Evolutionary conservation across 2,329 filamentous ascomycete genomes (phyloP).

Genomic region (Venturia aucupariae): DNA sequence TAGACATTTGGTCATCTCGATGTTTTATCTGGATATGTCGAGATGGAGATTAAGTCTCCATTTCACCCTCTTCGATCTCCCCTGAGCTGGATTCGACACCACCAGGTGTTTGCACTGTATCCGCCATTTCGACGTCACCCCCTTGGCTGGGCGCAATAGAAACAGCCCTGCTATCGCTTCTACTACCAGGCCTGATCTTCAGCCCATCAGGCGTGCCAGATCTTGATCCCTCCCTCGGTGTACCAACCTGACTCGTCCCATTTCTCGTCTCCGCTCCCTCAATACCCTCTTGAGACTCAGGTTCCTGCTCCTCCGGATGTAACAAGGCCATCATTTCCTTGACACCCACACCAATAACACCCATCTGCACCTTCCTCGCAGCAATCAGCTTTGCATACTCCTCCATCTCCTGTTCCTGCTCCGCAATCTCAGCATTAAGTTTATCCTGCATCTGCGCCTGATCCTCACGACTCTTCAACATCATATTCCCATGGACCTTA

Average conservation of each 20-base stretch:
- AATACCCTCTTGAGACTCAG: conserved; percentile 70
- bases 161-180: not conserved
- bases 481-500: conserved; percentile 71
- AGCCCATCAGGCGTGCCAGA: conserved; percentile 3
- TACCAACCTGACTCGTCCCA: conserved; percentile 32
- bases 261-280: conserved; percentile 33
- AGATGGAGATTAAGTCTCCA: not conserved
- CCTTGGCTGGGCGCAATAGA: not conserved
- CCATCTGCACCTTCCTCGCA: conserved; percentile 79
- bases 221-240: conserved; percentile 25
- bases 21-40: not conserved
- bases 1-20: not conserved
- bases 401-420: conserved; percentile 74
- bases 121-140: conserved; percentile 5
- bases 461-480: conserved; percentile 76
- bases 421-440: conserved; percentile 77
- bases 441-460: conserved; percentile 69
- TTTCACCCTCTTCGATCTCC: conserved; percentile 5
- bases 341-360: conserved; percentile 67
- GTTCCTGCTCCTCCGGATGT: conserved; percentile 72
- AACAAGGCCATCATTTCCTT: conserved; percentile 82
- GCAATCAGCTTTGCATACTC: conserved; percentile 76
- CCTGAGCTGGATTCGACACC: not conserved
- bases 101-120: not conserved
- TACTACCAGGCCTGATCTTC: not conserved